phyloP scores from a whole-genome alignment of 768 basidiomycete genomes.

The Asterophora lycoperdoides region DNA sequence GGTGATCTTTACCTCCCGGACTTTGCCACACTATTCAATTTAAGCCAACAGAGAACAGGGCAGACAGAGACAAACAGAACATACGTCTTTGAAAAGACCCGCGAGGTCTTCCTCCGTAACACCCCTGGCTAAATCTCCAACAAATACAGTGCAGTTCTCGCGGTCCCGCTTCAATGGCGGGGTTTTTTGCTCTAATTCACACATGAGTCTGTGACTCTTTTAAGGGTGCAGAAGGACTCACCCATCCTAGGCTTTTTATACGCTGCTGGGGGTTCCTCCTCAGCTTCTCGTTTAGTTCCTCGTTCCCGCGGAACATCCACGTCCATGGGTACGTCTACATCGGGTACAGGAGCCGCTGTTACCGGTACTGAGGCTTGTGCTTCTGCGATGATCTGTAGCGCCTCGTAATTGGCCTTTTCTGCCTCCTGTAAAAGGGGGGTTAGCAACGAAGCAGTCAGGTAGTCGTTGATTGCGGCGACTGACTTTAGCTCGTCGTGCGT shows the following conservation, averaged over 20 bases:
- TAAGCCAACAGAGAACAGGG: neutral
- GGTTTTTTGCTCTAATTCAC: constrained; percentile 38
- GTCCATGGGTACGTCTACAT: constrained; percentile 34
- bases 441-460: neutral
- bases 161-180: constrained; percentile 74
- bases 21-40: constrained; percentile 66
- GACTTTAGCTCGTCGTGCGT: constrained; percentile 61
- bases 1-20: constrained; percentile 83
- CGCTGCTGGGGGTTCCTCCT: constrained; percentile 41
- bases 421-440: constrained; percentile 46
- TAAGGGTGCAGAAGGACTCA: constrained; percentile 24
- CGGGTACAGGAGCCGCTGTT: constrained; percentile 22
- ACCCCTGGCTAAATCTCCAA: constrained; percentile 59
- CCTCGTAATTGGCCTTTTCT: constrained; percentile 51
- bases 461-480: constrained; percentile 7
- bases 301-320: constrained; percentile 34
- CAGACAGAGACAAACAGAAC: constrained; percentile 8
- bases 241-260: constrained; percentile 63
- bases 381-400: constrained; percentile 42
- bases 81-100: constrained; percentile 80
- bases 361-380: constrained; percentile 35
- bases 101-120: constrained; percentile 64
- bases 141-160: constrained; percentile 90
- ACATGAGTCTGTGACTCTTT: neutral
- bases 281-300: constrained; percentile 61